Evolutionary conservation across 108 stramenopile genomes (phyloP).

Genomic region (Skeletonema costatum): DNA sequence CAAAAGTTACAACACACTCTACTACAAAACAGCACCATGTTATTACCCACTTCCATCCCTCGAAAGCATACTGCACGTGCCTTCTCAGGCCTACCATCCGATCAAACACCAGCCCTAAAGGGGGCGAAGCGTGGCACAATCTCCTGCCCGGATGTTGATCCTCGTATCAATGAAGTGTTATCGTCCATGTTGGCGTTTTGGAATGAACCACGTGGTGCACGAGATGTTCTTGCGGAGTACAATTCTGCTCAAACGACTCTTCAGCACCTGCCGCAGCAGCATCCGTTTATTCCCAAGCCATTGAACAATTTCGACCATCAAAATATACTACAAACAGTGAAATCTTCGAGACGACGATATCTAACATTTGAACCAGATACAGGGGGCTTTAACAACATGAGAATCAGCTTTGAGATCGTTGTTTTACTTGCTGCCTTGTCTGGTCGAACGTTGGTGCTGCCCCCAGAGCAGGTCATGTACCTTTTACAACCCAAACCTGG

Average conservation of each 20-base stretch:
- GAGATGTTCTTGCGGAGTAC: conserved; percentile 65
- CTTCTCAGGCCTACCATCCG: conserved; percentile 61
- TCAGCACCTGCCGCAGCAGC: conserved; percentile 17
- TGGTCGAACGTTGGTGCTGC: conserved; percentile 82
- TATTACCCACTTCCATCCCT: conserved; percentile 29
- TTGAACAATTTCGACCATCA: not conserved
- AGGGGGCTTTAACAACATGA: conserved; percentile 95
- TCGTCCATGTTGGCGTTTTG: conserved; percentile 68
- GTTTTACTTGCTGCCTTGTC: conserved; percentile 74
- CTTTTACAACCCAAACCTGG: conserved; percentile 57
- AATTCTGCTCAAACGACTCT: conserved; percentile 27
- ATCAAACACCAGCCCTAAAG: conserved; percentile 62
- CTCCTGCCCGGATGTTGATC: conserved; percentile 25
- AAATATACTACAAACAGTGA: conserved; percentile 6
- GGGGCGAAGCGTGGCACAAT: conserved; percentile 56
- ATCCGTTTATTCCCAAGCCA: conserved; percentile 74
- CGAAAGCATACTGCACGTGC: conserved; percentile 54
- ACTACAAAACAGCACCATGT: conserved; percentile 5
- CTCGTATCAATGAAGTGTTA: conserved; percentile 15
- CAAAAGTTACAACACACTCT: conserved; percentile 16
- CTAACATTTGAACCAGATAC: conserved; percentile 54
- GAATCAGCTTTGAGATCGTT: conserved; percentile 87
- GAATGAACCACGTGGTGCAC: conserved; percentile 70
- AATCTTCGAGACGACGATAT: conserved; percentile 6
- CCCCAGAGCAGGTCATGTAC: conserved; percentile 78